Conservation (phyloP, 129 eudicot species). For the Escallonia herrerae region DNA sequence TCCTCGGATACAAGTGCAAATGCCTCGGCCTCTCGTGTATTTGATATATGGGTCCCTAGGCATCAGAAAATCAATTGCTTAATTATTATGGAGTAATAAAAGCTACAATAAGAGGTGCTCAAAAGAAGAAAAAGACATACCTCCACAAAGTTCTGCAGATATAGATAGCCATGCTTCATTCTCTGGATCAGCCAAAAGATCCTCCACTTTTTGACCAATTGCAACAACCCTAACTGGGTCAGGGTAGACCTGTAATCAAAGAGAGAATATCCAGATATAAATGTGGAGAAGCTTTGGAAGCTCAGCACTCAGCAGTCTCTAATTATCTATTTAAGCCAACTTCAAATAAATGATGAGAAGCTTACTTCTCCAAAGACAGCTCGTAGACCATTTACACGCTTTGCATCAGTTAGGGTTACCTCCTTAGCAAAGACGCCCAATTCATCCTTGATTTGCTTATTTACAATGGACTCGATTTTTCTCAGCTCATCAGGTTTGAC, state of each 20-base stretch:
- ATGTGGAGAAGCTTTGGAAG: background rate
- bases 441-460: conserved; percentile 84
- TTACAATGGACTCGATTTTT: conserved; percentile 75
- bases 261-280: background rate
- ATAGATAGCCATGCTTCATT: conserved; percentile 68
- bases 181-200: conserved; percentile 69
- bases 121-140: conserved; percentile 22
- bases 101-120: background rate
- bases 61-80: background rate
- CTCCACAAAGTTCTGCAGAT: conserved; percentile 94
- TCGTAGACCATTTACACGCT: conserved; percentile 65
- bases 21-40: conserved; percentile 83
- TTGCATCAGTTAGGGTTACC: conserved; percentile 78
- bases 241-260: conserved; percentile 63
- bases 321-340: background rate
- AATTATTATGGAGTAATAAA: background rate
- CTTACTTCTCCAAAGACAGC: conserved; percentile 99
- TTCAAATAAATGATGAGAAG: background rate
- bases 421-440: conserved; percentile 82
- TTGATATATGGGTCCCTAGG: conserved; percentile 87
- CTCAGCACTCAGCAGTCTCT: background rate
- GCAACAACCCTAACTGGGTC: conserved; percentile 94
- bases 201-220: conserved; percentile 79
- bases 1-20: conserved; percentile 94
- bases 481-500: conserved; percentile 76